Evolutionary conservation across 257 asterid species (phyloP).

Genomic region (Nicotiana undulata): DNA sequence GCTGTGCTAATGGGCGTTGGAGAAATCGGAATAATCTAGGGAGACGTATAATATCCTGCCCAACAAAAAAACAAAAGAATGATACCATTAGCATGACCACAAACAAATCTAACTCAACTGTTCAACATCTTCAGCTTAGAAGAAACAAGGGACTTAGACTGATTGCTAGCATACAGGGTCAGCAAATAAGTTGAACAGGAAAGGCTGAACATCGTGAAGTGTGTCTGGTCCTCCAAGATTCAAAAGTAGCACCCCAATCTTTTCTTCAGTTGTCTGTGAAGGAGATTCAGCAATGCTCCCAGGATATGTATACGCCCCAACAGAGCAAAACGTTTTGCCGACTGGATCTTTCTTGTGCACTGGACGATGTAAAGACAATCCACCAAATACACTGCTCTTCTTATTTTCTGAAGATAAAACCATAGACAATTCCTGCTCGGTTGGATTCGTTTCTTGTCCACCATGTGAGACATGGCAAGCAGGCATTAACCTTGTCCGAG

Average conservation of each 20-base stretch:
- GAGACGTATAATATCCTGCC: slow-evolving; percentile 91
- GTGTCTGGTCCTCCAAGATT: slow-evolving; percentile 97
- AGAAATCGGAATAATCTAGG: slow-evolving; percentile 85
- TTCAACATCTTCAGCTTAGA: neutral
- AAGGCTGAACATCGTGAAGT: slow-evolving; percentile 89
- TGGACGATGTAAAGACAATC: slow-evolving; percentile 27
- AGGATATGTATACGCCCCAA: slow-evolving; percentile 38
- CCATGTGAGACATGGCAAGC: slow-evolving; percentile 13
- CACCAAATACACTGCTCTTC: slow-evolving; percentile 15
- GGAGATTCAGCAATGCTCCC: slow-evolving; percentile 23
- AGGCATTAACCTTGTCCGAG: slow-evolving; percentile 23
- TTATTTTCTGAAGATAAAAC: slow-evolving; percentile 10
- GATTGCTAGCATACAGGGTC: slow-evolving; percentile 60
- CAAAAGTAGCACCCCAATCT: slow-evolving; percentile 78
- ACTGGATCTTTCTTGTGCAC: slow-evolving; percentile 22
- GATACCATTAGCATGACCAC: neutral
- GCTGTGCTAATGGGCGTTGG: slow-evolving; percentile 87
- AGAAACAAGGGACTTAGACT: neutral
- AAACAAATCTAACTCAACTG: neutral
- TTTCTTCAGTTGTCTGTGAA: slow-evolving; percentile 47
- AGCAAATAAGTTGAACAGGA: slow-evolving; percentile 81
- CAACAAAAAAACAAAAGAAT: too few relatives aligned
- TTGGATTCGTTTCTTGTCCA: neutral
- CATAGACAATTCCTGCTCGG: slow-evolving; percentile 7
- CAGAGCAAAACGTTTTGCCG: slow-evolving; percentile 43